Base-by-base conservation (phyloP, 2,329 filamentous ascomycete genomes). In the Trichoderma asperellum region DNA sequence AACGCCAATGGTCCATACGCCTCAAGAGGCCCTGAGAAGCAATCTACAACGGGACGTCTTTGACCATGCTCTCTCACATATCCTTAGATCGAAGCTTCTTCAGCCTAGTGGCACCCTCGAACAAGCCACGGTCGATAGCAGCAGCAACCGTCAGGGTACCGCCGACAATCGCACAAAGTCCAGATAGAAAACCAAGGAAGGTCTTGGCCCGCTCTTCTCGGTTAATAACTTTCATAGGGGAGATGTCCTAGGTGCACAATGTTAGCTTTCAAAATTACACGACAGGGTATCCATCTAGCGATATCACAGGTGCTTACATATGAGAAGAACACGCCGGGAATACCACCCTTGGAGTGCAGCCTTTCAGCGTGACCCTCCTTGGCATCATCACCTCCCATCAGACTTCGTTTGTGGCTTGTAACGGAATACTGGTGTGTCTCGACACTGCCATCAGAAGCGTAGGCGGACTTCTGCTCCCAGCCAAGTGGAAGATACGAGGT, bases 151-250 rank as follows among this genome's bases (percentile, higher is more conserved):
- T 99, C 73, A 99, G 82, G 0, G 96, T 99, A 74, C 96, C 96
- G 71, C 96, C 96, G 62, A 99, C 90, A 71, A 98, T 92, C 47
- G 95, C 95, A 79, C 96, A 99, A 24, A 99, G 88, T 59, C 96
- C 96, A 0, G 96, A 95, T 70, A 99, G 81, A 84, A 99, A 99
- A 21, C 92, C 92, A 0, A 93, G 89, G 79, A 99, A 96, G 5
- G 91, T 92, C 85, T 98, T 98, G 71, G 90, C 85, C 58, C 93
- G 89, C 73, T 92, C 91, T 83, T 99, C 96, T 68, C 94, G 91
- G 84, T 99, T 99, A 82, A 99, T 92, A 71, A 99, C 95, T 83
- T 98, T 99, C 96, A 99, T 99, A 5, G 96, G 96, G 2, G 95
- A 98, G 79, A 99, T 99, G 76, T 99, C 96, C 92, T 94, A 12